These are phyloP conservation scores for Penicillium sp. DNA, from an alignment of 2,329 filamentous ascomycete genomes.

Conservation along the genomic window DNA sequence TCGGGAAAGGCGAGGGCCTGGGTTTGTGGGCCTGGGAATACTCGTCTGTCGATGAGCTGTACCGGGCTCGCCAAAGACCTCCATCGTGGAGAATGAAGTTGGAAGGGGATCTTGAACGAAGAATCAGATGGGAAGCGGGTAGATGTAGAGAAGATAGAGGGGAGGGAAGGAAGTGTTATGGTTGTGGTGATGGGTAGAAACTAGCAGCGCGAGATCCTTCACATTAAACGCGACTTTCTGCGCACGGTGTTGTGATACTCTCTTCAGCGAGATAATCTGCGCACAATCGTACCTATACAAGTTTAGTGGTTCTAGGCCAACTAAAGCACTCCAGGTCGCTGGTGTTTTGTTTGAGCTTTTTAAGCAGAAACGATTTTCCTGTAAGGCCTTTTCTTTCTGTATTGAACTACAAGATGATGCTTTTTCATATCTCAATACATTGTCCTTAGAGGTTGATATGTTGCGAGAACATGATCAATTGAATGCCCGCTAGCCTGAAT, in stretches of 20 bases:
- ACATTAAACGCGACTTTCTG: background rate
- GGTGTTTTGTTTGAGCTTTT: no score
- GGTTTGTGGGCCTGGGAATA: background rate
- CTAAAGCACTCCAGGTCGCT: no score
- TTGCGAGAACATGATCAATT: no score
- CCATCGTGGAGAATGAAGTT: background rate
- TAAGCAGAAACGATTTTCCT: no score
- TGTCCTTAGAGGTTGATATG: no score
- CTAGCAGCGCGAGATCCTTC: background rate
- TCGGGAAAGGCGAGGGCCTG: conserved; percentile 4
- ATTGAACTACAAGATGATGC: no score
- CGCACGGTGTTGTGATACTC: background rate
- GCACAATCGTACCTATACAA: background rate
- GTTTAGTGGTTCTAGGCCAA: no score
- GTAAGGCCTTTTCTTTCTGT: no score
- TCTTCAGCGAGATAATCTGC: background rate
- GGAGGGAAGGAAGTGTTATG: background rate
- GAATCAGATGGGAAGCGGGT: background rate
- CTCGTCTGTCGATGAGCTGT: background rate
- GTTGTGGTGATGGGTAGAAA: background rate
- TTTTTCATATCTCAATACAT: no score
- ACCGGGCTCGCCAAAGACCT: background rate
- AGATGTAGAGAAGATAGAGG: background rate
- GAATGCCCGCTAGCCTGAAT: no score
- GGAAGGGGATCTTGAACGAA: background rate